phyloP scores from a whole-genome alignment of 2,329 filamentous ascomycete species.

The Colletotrichum sp. region DNA sequence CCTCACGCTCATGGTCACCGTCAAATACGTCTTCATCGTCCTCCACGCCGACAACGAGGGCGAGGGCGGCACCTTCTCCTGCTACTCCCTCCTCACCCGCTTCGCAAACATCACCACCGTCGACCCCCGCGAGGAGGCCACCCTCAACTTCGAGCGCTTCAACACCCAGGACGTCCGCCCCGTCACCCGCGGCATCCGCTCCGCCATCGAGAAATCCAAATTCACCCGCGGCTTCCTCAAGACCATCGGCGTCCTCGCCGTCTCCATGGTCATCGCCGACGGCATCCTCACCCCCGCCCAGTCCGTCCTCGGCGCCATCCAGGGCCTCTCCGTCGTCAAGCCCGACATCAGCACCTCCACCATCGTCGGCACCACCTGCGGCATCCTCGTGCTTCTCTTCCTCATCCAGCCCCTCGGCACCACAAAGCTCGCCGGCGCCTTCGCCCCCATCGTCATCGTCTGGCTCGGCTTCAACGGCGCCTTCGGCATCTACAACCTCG shows the following conservation, averaged over 20 bases:
- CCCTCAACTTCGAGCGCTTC: slow-evolving; percentile 64
- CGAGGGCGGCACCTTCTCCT: slow-evolving; percentile 72
- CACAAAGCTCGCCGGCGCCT: slow-evolving; percentile 61
- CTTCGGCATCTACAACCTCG: slow-evolving; percentile 69
- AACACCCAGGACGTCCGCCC: slow-evolving; percentile 59
- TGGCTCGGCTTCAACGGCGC: slow-evolving; percentile 70
- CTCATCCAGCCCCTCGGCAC: slow-evolving; percentile 69
- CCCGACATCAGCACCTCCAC: slow-evolving; percentile 59
- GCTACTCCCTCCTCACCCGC: slow-evolving; percentile 68
- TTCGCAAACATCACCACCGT: slow-evolving; percentile 63
- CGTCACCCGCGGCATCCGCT: slow-evolving; percentile 57
- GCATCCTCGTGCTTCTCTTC: slow-evolving; percentile 69
- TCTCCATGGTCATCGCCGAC: slow-evolving; percentile 71
- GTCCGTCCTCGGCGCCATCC: slow-evolving; percentile 72
- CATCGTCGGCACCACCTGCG: slow-evolving; percentile 68
- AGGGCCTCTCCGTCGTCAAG: slow-evolving; percentile 65
- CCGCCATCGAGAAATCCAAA: slow-evolving; percentile 61
- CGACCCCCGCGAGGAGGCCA: slow-evolving; percentile 61
- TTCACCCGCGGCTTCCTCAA: slow-evolving; percentile 60
- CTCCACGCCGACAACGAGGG: slow-evolving; percentile 72
- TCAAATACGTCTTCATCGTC: slow-evolving; percentile 73
- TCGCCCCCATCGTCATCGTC: slow-evolving; percentile 70
- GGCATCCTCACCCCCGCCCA: slow-evolving; percentile 73
- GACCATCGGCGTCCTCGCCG: slow-evolving; percentile 67
- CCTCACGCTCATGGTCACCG: slow-evolving; percentile 70